Evolutionary conservation across 352 stramenopile species (phyloP).

Genomic region (Globisporangium nagaii): DNA sequence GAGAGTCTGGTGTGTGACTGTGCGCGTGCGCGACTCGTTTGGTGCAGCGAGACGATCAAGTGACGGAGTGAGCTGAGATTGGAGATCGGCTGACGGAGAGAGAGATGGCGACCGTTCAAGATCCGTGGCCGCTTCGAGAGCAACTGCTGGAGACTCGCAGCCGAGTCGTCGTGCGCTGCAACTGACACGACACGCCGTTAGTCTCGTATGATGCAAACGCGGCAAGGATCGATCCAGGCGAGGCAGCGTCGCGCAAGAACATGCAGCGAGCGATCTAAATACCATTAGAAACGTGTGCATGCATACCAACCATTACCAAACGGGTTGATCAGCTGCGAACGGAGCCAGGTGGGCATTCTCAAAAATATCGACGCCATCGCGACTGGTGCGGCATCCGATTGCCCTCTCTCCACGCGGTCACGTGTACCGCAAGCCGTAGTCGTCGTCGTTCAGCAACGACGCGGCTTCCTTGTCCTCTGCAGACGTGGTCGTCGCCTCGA

Average conservation of each 20-base stretch:
- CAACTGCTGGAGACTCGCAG: too few relatives aligned
- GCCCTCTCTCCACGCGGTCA: conserved; percentile 14
- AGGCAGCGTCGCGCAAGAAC: not conserved
- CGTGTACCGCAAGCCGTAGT: conserved; percentile 74
- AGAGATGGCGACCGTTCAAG: conserved; percentile 4
- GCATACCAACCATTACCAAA: not conserved
- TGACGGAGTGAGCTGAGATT: too few relatives aligned
- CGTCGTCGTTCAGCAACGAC: conserved; percentile 62
- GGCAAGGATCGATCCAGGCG: too few relatives aligned
- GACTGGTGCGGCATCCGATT: not conserved
- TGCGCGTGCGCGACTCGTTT: too few relatives aligned
- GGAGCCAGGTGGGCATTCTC: not conserved
- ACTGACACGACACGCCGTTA: not conserved
- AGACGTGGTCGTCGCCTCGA: conserved; percentile 75
- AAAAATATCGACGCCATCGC: not conserved
- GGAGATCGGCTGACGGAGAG: too few relatives aligned
- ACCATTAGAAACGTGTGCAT: conserved; percentile 2
- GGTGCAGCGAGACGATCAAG: too few relatives aligned
- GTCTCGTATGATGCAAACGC: too few relatives aligned
- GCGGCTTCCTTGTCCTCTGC: conserved; percentile 82
- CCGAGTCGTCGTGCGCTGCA: conserved; percentile 1
- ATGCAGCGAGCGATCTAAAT: conserved; percentile 5
- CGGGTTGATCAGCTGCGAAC: not conserved
- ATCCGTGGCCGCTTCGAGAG: not conserved
- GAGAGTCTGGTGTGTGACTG: too few relatives aligned